Conservation (phyloP, 1,139 yeast species). For the Geotrichum cucujoidarum region DNA sequence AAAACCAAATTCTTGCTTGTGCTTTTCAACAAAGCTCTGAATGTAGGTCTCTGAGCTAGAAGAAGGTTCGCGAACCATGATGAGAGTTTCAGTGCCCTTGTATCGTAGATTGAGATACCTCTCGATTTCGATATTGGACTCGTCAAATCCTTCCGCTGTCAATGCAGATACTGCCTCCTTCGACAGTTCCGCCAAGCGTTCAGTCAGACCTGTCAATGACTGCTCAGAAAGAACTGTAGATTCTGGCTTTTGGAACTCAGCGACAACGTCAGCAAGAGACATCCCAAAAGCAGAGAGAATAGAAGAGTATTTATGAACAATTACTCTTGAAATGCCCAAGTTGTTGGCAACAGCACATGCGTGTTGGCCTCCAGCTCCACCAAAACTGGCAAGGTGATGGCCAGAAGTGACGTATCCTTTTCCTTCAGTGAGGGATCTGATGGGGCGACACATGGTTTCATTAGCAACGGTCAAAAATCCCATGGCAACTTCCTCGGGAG, state of each 20-base stretch:
- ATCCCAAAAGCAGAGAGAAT: slow-evolving; percentile 50
- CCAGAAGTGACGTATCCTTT: slow-evolving; percentile 43
- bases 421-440: slow-evolving; percentile 48
- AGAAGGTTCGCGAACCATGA: slow-evolving; percentile 52
- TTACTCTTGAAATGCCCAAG: slow-evolving; percentile 42
- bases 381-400: slow-evolving; percentile 47
- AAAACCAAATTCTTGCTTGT: slow-evolving; percentile 68
- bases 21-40: slow-evolving; percentile 46
- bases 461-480: slow-evolving; percentile 50
- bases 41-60: slow-evolving; percentile 31
- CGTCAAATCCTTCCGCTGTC: slow-evolving; percentile 45
- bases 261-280: slow-evolving; percentile 50
- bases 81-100: slow-evolving; percentile 80
- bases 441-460: slow-evolving; percentile 50
- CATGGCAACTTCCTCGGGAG: slow-evolving; percentile 45
- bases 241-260: slow-evolving; percentile 57
- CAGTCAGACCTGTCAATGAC: slow-evolving; percentile 32
- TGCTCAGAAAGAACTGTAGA: slow-evolving; percentile 36
- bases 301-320: slow-evolving; percentile 48
- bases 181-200: slow-evolving; percentile 39
- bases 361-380: slow-evolving; percentile 56
- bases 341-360: slow-evolving; percentile 46
- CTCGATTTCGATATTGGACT: slow-evolving; percentile 45
- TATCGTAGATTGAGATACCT: slow-evolving; percentile 72
- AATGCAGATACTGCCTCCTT: slow-evolving; percentile 39